Evolutionary conservation across 164 flowering plant species (phyloP), one percentile per base, ranked within the genome.

Genomic region (Nelumbo lutea): DNA sequence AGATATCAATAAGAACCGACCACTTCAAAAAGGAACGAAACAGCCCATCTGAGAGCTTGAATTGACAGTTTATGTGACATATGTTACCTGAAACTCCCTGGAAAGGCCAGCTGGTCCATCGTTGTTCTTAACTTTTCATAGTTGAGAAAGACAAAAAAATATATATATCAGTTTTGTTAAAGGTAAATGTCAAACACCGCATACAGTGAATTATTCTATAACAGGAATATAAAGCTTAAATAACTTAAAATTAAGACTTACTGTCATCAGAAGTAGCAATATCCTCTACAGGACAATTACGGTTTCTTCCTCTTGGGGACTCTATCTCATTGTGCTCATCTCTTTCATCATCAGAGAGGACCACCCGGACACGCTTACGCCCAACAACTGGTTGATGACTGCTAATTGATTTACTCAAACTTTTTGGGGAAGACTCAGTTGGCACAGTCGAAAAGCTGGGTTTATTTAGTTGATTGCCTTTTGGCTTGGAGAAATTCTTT

Each of bases 321-420:
- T 68, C 74, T 9, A 48, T 62, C 72, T 77, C 83, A 73, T 78
- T 78, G 40, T 66, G 62, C 61, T 56, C 71, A 67, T 89, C 91
- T 68, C 63, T 84, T 66, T 94, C 98, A 83, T 92, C 97, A 81
- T 96, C 99, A 72, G 96, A 96, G 70, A 91, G 83, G 48, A 96
- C 79, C 61, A 91, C 69, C 38, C 94, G 95, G 55, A 69, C 63
- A 74, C 99, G 93, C 72, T 93, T 93, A 59, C 91, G 91, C 69
- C 88, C 80, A 72, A 73, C 68, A 46, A 68, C 67, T 72, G 79
- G 77, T 69, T 78, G 79, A 72, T 85, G 89, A 76, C 71, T 75
- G 68, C 74, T 77, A 39, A 63, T 73, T 77, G 80, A 81, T 65
- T 70, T 80, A 45, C 84, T 78, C 13, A 65, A 62, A 76, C 72